A percentile compares a stretch with the other conserved stretches of the same genome.
Evolutionary conservation across 495 filamentous ascomycete species (phyloP).

Genomic region (Copromyces sp.): DNA sequence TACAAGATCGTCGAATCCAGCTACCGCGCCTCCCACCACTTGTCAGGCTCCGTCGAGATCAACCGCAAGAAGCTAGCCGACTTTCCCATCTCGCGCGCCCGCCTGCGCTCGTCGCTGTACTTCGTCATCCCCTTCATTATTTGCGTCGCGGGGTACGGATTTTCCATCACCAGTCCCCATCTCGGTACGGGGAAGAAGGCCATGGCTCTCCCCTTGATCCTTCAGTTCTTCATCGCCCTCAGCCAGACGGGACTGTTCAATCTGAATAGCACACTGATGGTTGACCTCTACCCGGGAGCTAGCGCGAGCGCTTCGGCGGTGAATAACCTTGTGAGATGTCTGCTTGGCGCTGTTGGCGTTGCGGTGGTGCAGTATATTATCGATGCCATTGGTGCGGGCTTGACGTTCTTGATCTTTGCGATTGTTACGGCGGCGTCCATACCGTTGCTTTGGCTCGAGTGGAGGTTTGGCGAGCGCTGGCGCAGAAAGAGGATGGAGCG

Average conservation of each 20-base stretch:
- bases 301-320: slow-evolving; percentile 54
- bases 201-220: slow-evolving; percentile 31
- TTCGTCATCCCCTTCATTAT: slow-evolving; percentile 25
- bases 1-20: slow-evolving; percentile 11
- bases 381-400: slow-evolving; percentile 47
- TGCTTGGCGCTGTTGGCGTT: slow-evolving; percentile 51
- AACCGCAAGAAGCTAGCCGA: slow-evolving; percentile 41
- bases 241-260: slow-evolving; percentile 34
- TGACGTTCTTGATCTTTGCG: slow-evolving; percentile 51
- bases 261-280: slow-evolving; percentile 39
- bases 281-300: slow-evolving; percentile 50
- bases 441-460: slow-evolving; percentile 35
- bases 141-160: slow-evolving; percentile 41
- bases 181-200: slow-evolving; percentile 23
- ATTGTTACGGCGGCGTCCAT: slow-evolving; percentile 33
- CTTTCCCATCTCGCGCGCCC: slow-evolving; percentile 55
- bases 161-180: slow-evolving; percentile 33
- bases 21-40: slow-evolving; percentile 27
- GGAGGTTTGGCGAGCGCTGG: slow-evolving; percentile 22
- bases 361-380: slow-evolving; percentile 53
- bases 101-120: slow-evolving; percentile 28
- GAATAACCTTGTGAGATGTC: slow-evolving; percentile 52
- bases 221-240: slow-evolving; percentile 41
- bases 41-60: slow-evolving; percentile 34
- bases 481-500: slow-evolving; percentile 13